phyloP scores from a whole-genome alignment of 306 rosid species.

The Comarum palustre region DNA sequence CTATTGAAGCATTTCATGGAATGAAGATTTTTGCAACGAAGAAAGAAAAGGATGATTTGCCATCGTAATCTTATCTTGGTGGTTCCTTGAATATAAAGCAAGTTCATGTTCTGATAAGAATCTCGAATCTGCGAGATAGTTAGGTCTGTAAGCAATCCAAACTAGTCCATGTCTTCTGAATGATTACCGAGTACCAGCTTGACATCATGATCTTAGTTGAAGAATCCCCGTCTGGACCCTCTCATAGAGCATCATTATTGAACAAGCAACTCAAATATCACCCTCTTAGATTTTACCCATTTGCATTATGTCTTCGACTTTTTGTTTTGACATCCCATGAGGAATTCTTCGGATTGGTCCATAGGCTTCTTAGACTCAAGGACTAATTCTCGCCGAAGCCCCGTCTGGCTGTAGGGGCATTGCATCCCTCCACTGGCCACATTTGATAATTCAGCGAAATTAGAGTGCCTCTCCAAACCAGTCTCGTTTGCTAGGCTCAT shows the following conservation, averaged over 20 bases:
- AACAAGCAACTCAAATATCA: not conserved
- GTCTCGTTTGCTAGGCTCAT: too few species aligned
- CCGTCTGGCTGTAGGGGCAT: too few species aligned
- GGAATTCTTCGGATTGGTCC: too few species aligned
- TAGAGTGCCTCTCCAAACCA: too few species aligned
- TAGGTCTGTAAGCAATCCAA: not conserved
- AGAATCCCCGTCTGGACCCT: not conserved
- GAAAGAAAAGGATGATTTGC: not conserved
- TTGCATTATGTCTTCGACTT: too few species aligned
- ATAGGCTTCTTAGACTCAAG: too few species aligned
- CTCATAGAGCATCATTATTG: not conserved
- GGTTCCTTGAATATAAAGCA: not conserved
- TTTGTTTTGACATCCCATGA: too few species aligned
- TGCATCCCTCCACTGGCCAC: too few species aligned
- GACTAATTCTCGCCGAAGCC: too few species aligned
- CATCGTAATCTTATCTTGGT: not conserved
- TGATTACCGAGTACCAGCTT: not conserved
- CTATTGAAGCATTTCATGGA: conserved; percentile 5
- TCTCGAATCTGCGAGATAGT: not conserved
- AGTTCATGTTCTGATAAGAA: not conserved
- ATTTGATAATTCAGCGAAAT: too few species aligned
- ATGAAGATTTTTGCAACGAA: not conserved
- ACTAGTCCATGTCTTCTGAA: not conserved
- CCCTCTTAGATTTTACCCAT: too few species aligned
- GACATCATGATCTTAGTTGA: conserved; percentile 6